Evolutionary conservation across 441 rosid species (phyloP).

Genomic region (Lepidium campestre): DNA sequence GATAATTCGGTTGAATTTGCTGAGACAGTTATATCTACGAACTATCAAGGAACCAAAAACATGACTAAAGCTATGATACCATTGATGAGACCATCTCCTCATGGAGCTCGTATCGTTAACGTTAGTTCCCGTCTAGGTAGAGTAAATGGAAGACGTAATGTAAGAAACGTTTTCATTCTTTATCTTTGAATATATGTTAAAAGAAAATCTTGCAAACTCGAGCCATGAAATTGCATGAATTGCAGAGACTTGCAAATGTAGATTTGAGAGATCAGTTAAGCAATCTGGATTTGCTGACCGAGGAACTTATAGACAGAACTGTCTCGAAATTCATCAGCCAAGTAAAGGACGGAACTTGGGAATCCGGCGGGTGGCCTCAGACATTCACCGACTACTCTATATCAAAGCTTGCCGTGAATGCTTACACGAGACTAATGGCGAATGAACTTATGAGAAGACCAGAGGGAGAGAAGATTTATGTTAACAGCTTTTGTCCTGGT

Average conservation of each 20-base stretch:
- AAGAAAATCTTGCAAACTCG: background rate
- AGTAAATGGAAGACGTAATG: conserved; percentile 72
- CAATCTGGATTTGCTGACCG: conserved; percentile 49
- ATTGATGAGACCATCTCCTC: conserved; percentile 66
- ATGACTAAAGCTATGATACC: conserved; percentile 79
- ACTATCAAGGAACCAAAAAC: conserved; percentile 74
- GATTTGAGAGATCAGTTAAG: conserved; percentile 55
- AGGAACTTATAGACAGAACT: conserved; percentile 57
- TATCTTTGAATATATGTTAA: background rate
- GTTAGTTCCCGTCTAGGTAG: conserved; percentile 83
- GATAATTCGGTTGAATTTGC: conserved; percentile 75
- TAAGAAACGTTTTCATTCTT: conserved; percentile 34
- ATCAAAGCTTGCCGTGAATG: conserved; percentile 86
- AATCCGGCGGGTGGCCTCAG: conserved; percentile 90
- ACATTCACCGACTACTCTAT: conserved; percentile 70
- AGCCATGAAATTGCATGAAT: conserved; percentile 27
- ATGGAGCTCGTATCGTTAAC: conserved; percentile 76
- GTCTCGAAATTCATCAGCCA: conserved; percentile 59
- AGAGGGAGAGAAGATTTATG: conserved; percentile 64
- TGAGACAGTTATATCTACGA: conserved; percentile 50
- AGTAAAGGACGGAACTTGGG: conserved; percentile 67
- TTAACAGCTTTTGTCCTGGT: conserved; percentile 91
- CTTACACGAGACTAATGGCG: conserved; percentile 62
- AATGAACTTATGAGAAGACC: conserved; percentile 43
- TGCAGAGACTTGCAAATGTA: conserved; percentile 63